Evolutionary conservation across 1,284 basidiomycete genomes (phyloP).

Genomic region (Ustilago tritici): DNA sequence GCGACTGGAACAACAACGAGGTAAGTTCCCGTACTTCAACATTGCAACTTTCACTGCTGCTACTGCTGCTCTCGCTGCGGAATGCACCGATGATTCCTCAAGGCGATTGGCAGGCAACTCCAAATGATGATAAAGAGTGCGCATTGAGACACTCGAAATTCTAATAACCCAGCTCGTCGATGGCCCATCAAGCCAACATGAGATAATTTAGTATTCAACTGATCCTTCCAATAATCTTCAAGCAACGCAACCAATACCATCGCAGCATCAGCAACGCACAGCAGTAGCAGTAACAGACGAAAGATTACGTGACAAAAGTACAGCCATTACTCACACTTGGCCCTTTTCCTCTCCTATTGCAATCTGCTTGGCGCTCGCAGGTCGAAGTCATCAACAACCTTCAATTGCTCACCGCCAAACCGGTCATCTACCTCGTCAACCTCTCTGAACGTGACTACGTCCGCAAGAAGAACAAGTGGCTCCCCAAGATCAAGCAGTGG

Average conservation of each 20-base stretch:
- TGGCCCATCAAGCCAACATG: conserved; percentile 73
- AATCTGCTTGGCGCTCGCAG: conserved; percentile 72
- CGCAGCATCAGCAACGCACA: not conserved
- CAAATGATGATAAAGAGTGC: conserved; percentile 82
- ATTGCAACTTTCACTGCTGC: conserved; percentile 7
- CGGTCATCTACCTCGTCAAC: conserved; percentile 98
- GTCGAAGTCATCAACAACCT: conserved; percentile 95
- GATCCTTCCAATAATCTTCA: conserved; percentile 22
- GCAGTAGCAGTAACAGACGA: conserved; percentile 12
- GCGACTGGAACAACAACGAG: conserved; percentile 97
- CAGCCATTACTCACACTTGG: not conserved
- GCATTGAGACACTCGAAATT: conserved; percentile 74
- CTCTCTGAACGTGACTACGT: conserved; percentile 94
- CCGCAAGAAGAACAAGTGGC: conserved; percentile 99
- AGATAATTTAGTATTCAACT: conserved; percentile 61
- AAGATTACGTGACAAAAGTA: not conserved
- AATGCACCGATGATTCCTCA: not conserved
- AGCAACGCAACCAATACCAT: not conserved
- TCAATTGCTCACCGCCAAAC: conserved; percentile 92
- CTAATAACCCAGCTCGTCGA: conserved; percentile 78
- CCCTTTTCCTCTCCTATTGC: not conserved
- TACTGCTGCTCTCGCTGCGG: not conserved
- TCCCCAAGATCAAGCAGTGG: conserved; percentile 98
- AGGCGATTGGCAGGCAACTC: not conserved
- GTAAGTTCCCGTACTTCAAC: conserved; percentile 72